phyloP scores from a whole-genome alignment of 805 yeast species.

The Lachancea sp. region DNA sequence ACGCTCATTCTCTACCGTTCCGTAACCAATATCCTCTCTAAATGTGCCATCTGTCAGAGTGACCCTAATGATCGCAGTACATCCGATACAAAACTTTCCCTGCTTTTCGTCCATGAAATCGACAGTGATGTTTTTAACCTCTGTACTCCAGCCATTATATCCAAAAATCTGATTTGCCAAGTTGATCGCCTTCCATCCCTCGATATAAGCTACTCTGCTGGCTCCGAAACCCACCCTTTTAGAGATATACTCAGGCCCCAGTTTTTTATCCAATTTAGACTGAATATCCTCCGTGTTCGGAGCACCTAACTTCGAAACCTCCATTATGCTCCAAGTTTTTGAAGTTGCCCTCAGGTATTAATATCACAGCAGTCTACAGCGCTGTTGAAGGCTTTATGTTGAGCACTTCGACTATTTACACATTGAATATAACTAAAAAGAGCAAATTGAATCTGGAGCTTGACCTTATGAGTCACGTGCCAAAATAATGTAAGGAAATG shows the following conservation, averaged over 20 bases:
- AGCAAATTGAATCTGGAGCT: no score
- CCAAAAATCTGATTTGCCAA: constrained; percentile 79
- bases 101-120: constrained; percentile 65
- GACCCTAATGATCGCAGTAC: constrained; percentile 67
- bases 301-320: constrained; percentile 16
- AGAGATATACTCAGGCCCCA: constrained; percentile 76
- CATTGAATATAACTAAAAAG: no score
- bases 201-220: constrained; percentile 61
- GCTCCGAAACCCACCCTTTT: constrained; percentile 73
- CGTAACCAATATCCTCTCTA: constrained; percentile 81
- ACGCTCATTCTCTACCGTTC: constrained; percentile 70
- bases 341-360: no score
- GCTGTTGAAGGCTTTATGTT: no score
- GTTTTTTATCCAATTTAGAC: constrained; percentile 37
- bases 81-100: constrained; percentile 55
- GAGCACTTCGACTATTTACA: no score
- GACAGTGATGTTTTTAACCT: constrained; percentile 55
- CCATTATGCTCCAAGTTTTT: constrained; percentile 15
- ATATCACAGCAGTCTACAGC: no score
- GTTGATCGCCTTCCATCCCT: constrained; percentile 79
- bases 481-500: no score
- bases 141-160: constrained; percentile 77
- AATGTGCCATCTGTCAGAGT: constrained; percentile 69
- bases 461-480: no score
- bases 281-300: constrained; percentile 31